Evolutionary conservation across 805 yeast species (phyloP).

Genomic region (Pichia insulana): DNA sequence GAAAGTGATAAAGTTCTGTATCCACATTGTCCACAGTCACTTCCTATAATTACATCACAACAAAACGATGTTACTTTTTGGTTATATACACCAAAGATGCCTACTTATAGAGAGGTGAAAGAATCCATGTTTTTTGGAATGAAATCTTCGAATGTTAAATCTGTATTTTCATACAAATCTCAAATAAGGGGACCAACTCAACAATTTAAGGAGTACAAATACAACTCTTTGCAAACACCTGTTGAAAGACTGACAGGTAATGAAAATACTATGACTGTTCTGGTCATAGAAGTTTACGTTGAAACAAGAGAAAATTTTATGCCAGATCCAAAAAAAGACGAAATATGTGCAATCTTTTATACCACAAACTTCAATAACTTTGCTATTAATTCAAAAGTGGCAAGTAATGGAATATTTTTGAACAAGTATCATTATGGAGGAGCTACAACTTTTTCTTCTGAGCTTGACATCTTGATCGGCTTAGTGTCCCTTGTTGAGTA

Average conservation of each 20-base stretch:
- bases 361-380: constrained; percentile 38
- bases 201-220: constrained; percentile 32
- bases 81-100: constrained; percentile 31
- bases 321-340: constrained; percentile 64
- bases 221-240: constrained; percentile 24
- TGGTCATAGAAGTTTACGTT: constrained; percentile 62
- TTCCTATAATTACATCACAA: background rate
- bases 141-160: constrained; percentile 1
- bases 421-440: constrained; percentile 1
- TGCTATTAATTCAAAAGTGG: constrained; percentile 27
- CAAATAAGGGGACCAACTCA: constrained; percentile 45
- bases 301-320: constrained; percentile 37
- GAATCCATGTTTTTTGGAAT: constrained; percentile 25
- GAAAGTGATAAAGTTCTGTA: constrained; percentile 23
- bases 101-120: constrained; percentile 33
- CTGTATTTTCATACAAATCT: constrained; percentile 27
- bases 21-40: constrained; percentile 6
- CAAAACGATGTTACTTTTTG: constrained; percentile 5
- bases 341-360: constrained; percentile 57
- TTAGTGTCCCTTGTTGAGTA: constrained; percentile 47
- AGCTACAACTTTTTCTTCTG: constrained; percentile 30
- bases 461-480: constrained; percentile 47
- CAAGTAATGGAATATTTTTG: constrained; percentile 32
- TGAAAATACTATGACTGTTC: constrained; percentile 42
- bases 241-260: constrained; percentile 27